phyloP scores from a whole-genome alignment of 2,329 filamentous ascomycete genomes.

The Aspergillus thermomutatus region DNA sequence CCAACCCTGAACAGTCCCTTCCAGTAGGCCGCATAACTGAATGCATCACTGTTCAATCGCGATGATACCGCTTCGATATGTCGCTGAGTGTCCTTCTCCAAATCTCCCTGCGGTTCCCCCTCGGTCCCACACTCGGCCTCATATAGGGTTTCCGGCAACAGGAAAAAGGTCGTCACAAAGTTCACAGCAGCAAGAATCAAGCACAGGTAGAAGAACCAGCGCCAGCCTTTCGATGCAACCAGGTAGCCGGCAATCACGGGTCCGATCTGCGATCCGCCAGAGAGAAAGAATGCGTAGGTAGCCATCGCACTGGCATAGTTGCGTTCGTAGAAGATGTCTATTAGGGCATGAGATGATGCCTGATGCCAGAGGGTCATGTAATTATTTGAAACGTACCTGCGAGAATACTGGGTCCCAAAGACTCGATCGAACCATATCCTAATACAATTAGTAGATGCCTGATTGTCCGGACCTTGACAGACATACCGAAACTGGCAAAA shows the following conservation, averaged over 20 bases:
- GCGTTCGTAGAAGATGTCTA: conserved; percentile 26
- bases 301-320: conserved; percentile 33
- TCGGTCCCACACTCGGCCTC: conserved; percentile 17
- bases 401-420: conserved; percentile 33
- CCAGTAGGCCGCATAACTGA: conserved; percentile 24
- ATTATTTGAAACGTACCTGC: conserved; percentile 26
- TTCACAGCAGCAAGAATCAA: conserved; percentile 30
- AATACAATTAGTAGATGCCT: background rate
- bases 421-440: conserved; percentile 29
- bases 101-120: conserved; percentile 17
- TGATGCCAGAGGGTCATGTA: too few relatives aligned
- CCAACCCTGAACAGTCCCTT: conserved; percentile 25
- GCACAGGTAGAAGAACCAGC: conserved; percentile 37
- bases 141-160: conserved; percentile 36
- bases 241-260: conserved; percentile 36
- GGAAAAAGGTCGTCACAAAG: conserved; percentile 28
- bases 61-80: conserved; percentile 17
- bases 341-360: conserved; percentile 6
- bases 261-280: conserved; percentile 33
- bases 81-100: conserved; percentile 14
- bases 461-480: background rate
- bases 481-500: conserved; percentile 28
- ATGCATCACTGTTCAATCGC: background rate
- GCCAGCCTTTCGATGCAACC: conserved; percentile 32
- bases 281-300: conserved; percentile 30